These are phyloP conservation scores for Osmanthus fragrans DNA, from an alignment of 257 asterid genomes.

Conservation along the genomic window DNA sequence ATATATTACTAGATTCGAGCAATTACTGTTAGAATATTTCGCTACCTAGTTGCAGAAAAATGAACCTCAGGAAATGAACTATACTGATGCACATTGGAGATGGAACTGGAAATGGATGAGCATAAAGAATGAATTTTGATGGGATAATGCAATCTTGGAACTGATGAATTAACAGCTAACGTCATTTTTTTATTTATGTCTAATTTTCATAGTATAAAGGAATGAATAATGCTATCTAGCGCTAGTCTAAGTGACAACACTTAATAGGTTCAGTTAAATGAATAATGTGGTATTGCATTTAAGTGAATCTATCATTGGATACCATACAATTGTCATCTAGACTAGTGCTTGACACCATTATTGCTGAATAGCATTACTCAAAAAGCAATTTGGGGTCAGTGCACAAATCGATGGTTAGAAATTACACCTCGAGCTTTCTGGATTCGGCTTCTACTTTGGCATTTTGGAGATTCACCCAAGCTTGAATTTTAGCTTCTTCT, in stretches of 20 bases:
- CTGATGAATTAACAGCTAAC: not conserved
- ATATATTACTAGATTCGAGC: not conserved
- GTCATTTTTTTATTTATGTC: not conserved
- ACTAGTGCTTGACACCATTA: no score
- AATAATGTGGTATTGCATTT: no score
- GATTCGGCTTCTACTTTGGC: constrained; percentile 99
- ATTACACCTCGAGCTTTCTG: constrained; percentile 87
- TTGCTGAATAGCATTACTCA: no score
- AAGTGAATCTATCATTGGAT: no score
- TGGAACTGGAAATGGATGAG: not conserved
- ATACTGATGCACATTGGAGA: not conserved
- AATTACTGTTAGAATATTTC: not conserved
- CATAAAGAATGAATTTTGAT: not conserved
- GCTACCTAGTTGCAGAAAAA: not conserved
- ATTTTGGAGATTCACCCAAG: constrained; percentile 93
- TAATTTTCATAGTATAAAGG: not conserved
- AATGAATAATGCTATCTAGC: no score
- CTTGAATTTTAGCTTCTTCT: constrained; percentile 95
- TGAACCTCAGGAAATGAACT: not conserved
- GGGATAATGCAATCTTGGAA: not conserved
- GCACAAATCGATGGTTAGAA: not conserved
- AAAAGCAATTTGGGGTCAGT: not conserved
- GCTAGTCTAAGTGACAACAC: no score
- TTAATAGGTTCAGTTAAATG: no score
- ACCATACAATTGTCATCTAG: no score